These are phyloP conservation scores for Achlya hypogyna DNA, from an alignment of 352 stramenopile genomes.

Conservation along the genomic window DNA sequence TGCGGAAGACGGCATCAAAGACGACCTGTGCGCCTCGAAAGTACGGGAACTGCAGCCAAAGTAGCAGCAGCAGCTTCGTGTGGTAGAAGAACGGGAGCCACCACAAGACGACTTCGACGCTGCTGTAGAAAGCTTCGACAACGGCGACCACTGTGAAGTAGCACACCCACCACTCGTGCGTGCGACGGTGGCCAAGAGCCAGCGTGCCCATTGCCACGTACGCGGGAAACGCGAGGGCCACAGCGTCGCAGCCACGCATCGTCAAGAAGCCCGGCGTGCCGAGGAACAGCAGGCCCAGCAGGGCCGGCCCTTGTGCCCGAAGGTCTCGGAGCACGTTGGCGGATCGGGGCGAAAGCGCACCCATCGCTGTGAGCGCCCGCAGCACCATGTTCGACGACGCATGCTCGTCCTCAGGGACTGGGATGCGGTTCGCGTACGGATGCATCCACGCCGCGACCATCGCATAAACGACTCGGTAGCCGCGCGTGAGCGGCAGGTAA, in stretches of 20 bases:
- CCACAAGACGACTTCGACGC: slow-evolving; percentile 39
- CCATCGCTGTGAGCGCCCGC: slow-evolving; percentile 51
- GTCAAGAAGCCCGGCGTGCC: slow-evolving; percentile 81
- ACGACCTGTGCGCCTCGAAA: slow-evolving; percentile 76
- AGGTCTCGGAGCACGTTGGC: slow-evolving; percentile 64
- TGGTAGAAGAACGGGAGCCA: slow-evolving; percentile 86
- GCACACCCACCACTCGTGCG: slow-evolving; percentile 82
- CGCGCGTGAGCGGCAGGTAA: slow-evolving; percentile 62
- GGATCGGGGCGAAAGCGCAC: slow-evolving; percentile 52
- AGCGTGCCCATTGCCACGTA: slow-evolving; percentile 74
- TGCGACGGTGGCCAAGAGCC: slow-evolving; percentile 44
- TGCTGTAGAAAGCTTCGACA: slow-evolving; percentile 57
- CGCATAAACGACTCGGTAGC: slow-evolving; percentile 62
- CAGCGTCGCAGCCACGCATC: slow-evolving; percentile 50
- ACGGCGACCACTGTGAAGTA: slow-evolving; percentile 71
- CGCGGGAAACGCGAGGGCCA: slow-evolving; percentile 77
- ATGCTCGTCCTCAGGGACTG: slow-evolving; percentile 29
- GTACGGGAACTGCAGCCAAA: slow-evolving; percentile 88
- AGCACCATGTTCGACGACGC: slow-evolving; percentile 55
- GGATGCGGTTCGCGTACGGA: slow-evolving; percentile 60
- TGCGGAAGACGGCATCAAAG: slow-evolving; percentile 67
- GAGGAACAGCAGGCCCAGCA: slow-evolving; percentile 71
- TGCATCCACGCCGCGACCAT: slow-evolving; percentile 55
- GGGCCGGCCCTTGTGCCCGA: slow-evolving; percentile 67
- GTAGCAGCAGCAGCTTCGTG: slow-evolving; percentile 66